Conservation (phyloP, 306 rosid genomes). For the Styphnolobium japonicum region DNA sequence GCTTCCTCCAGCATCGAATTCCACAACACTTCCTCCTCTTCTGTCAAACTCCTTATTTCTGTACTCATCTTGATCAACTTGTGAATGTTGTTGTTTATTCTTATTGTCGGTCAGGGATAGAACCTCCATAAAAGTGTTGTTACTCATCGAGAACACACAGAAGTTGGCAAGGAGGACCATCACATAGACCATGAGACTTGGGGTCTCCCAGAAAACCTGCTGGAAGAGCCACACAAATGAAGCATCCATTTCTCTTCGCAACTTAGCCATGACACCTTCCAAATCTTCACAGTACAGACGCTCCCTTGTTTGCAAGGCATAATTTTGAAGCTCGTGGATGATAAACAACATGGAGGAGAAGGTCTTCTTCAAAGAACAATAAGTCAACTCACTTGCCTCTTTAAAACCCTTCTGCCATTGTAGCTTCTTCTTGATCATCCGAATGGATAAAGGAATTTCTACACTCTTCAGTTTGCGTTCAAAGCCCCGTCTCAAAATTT, state of each 20-base stretch:
- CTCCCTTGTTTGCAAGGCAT: slow-evolving; percentile 58
- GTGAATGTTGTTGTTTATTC: not conserved
- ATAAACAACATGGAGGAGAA: slow-evolving; percentile 65
- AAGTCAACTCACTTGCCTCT: slow-evolving; percentile 28
- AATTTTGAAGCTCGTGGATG: slow-evolving; percentile 58
- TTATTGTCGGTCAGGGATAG: not conserved
- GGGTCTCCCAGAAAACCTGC: slow-evolving; percentile 64
- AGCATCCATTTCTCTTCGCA: slow-evolving; percentile 56
- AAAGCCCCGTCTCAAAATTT: slow-evolving; percentile 36
- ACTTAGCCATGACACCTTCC: slow-evolving; percentile 41
- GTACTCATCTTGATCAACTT: slow-evolving; percentile 14
- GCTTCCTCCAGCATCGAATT: slow-evolving; percentile 56
- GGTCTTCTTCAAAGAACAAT: slow-evolving; percentile 52
- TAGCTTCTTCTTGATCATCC: slow-evolving; percentile 64
- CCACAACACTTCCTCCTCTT: slow-evolving; percentile 59
- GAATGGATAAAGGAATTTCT: slow-evolving; percentile 55
- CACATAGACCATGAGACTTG: slow-evolving; percentile 59
- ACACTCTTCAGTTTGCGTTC: slow-evolving; percentile 49
- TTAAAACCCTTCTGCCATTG: slow-evolving; percentile 32
- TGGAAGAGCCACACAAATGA: slow-evolving; percentile 81
- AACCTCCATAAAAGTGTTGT: slow-evolving; percentile 23
- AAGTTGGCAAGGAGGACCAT: slow-evolving; percentile 71
- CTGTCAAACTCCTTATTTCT: slow-evolving; percentile 29
- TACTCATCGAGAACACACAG: slow-evolving; percentile 50
- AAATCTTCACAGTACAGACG: slow-evolving; percentile 52